Evolutionary conservation across 345 rosid species (phyloP).

Genomic region (Pistacia atlantica): DNA sequence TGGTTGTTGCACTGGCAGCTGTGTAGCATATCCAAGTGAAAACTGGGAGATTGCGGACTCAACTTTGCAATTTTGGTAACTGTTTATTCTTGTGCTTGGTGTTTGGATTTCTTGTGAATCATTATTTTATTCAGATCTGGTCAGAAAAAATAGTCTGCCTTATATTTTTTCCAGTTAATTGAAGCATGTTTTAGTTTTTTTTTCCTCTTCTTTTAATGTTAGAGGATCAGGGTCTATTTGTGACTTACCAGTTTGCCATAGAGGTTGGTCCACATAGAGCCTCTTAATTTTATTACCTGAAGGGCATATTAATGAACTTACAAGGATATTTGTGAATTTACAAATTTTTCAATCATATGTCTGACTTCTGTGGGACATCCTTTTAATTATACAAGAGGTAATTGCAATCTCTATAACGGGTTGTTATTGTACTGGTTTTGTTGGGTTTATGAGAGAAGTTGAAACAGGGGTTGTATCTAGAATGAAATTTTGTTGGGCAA

Average conservation of each 20-base stretch:
- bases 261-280: background rate
- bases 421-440: background rate
- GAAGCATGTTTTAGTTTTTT: background rate
- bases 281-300: background rate
- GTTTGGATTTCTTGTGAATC: conserved; percentile 2
- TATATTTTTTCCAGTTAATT: background rate
- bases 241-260: background rate
- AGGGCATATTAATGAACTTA: background rate
- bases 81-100: conserved; percentile 16
- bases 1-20: conserved; percentile 49
- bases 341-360: background rate
- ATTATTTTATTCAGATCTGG: background rate
- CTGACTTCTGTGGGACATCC: background rate
- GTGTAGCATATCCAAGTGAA: conserved; percentile 90
- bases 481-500: background rate
- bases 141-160: background rate
- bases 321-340: background rate
- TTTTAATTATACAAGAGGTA: background rate
- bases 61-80: conserved; percentile 94
- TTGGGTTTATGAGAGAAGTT: conserved; percentile 2
- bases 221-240: background rate
- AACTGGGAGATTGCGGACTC: conserved; percentile 99
- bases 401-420: background rate
- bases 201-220: background rate
- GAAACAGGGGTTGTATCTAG: background rate